These are phyloP conservation scores for Phytopythium montanum DNA, from an alignment of 352 stramenopile genomes.

Conservation along the genomic window DNA sequence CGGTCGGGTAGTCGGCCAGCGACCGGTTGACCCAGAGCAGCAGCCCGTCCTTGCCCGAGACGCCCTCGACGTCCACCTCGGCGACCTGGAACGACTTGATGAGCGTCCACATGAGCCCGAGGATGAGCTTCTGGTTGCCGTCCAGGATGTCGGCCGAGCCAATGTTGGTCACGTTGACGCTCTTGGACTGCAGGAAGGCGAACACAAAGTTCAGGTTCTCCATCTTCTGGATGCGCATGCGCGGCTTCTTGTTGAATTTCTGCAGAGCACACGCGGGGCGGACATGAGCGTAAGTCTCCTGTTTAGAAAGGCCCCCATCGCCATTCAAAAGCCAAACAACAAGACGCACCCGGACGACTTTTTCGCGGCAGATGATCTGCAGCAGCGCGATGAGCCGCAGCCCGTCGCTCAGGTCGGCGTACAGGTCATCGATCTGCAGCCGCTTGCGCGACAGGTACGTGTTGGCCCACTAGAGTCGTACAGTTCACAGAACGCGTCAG, in stretches of 20 bases:
- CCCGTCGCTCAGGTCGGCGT: constrained; percentile 85
- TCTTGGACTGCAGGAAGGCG: constrained; percentile 86
- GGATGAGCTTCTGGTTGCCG: constrained; percentile 89
- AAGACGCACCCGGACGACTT: constrained; percentile 74
- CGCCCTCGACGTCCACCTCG: constrained; percentile 84
- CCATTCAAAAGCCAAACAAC: not conserved
- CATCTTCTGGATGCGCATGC: constrained; percentile 93
- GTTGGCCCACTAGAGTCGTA: constrained; percentile 75
- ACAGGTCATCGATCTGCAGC: constrained; percentile 89
- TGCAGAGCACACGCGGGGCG: constrained; percentile 14
- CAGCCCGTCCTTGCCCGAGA: constrained; percentile 89
- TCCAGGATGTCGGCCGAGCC: constrained; percentile 91
- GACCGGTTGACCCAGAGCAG: constrained; percentile 89
- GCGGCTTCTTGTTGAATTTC: constrained; percentile 92
- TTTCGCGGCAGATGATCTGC: constrained; percentile 87
- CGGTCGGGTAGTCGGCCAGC: constrained; percentile 75
- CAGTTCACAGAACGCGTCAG: not conserved
- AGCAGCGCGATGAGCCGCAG: constrained; percentile 85
- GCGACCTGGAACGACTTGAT: constrained; percentile 90
- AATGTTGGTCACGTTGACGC: constrained; percentile 90
- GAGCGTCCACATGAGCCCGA: constrained; percentile 92
- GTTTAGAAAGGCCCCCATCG: too few relatives aligned
- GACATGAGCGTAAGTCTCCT: too few relatives aligned
- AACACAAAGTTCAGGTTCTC: constrained; percentile 92
- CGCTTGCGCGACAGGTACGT: constrained; percentile 86